These are phyloP conservation scores for Dactylellina cionopaga DNA, from an alignment of 2,329 filamentous ascomycete genomes.

Conservation along the genomic window DNA sequence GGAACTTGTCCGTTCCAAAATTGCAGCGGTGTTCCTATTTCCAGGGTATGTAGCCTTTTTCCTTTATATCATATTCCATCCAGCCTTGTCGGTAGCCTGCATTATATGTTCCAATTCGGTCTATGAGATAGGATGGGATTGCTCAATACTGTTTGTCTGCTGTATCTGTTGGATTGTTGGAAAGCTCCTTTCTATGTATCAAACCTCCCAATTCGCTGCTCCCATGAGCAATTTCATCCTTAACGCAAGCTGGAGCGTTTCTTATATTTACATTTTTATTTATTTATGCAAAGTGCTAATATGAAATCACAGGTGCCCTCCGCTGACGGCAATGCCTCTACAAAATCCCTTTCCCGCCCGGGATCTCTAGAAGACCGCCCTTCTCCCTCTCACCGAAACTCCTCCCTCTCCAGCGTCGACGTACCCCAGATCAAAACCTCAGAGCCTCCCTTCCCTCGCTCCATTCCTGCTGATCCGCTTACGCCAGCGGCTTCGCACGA, in stretches of 20 bases:
- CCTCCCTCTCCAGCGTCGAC: conserved; percentile 42
- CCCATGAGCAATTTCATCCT: no score
- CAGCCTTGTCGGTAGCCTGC: no score
- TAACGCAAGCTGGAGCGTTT: neutral
- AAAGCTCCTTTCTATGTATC: no score
- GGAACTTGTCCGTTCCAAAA: conserved; percentile 37
- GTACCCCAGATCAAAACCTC: conserved; percentile 40
- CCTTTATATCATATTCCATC: neutral
- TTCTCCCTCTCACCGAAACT: conserved; percentile 21
- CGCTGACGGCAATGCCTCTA: conserved; percentile 28
- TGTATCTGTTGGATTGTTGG: conserved; percentile 21
- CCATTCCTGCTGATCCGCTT: conserved; percentile 47
- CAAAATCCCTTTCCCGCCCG: conserved; percentile 34
- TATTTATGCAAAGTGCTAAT: neutral
- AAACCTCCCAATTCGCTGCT: no score
- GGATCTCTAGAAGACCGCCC: conserved; percentile 33
- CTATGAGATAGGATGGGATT: no score
- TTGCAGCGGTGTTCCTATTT: conserved; percentile 38
- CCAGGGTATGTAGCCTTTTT: conserved; percentile 30
- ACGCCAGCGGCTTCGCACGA: conserved; percentile 52
- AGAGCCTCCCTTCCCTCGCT: conserved; percentile 45
- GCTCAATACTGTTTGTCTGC: no score
- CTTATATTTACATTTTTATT: neutral
- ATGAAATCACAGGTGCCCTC: conserved; percentile 24
- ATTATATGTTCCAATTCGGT: no score